These are phyloP conservation scores for Candida maris DNA, from an alignment of 805 yeast genomes.

Conservation along the genomic window DNA sequence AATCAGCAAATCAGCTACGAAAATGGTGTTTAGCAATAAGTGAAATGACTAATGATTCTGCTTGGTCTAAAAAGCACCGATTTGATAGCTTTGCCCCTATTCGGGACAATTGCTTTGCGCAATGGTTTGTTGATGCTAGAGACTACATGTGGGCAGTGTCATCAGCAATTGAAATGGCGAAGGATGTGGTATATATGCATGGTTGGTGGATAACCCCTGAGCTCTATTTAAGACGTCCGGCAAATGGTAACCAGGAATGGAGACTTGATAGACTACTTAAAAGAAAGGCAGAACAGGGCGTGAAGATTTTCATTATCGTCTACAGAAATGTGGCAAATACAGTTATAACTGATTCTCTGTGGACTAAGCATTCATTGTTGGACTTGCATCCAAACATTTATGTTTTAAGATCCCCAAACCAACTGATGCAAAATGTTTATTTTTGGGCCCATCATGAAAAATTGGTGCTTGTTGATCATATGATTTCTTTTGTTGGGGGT, in stretches of 20 bases:
- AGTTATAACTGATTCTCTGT: constrained; percentile 88
- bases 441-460: constrained; percentile 99
- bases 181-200: constrained; percentile 88
- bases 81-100: constrained; percentile 93
- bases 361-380: constrained; percentile 90
- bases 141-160: constrained; percentile 97
- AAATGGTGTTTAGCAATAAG: constrained; percentile 75
- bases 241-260: constrained; percentile 92
- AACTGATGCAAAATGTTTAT: constrained; percentile 83
- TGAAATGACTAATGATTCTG: constrained; percentile 60
- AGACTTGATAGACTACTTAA: constrained; percentile 84
- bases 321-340: constrained; percentile 93
- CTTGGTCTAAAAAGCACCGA: constrained; percentile 72
- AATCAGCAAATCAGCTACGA: constrained; percentile 58
- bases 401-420: constrained; percentile 93
- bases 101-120: constrained; percentile 79
- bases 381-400: constrained; percentile 83
- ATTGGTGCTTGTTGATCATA: constrained; percentile 78
- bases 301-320: constrained; percentile 84
- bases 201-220: constrained; percentile 99
- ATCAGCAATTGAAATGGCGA: constrained; percentile 88
- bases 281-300: constrained; percentile 91
- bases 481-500: constrained; percentile 91
- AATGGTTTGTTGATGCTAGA: constrained; percentile 91
- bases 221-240: constrained; percentile 86